phyloP scores from a whole-genome alignment of 106 monocot genomes.

The Chionographis japonica region DNA sequence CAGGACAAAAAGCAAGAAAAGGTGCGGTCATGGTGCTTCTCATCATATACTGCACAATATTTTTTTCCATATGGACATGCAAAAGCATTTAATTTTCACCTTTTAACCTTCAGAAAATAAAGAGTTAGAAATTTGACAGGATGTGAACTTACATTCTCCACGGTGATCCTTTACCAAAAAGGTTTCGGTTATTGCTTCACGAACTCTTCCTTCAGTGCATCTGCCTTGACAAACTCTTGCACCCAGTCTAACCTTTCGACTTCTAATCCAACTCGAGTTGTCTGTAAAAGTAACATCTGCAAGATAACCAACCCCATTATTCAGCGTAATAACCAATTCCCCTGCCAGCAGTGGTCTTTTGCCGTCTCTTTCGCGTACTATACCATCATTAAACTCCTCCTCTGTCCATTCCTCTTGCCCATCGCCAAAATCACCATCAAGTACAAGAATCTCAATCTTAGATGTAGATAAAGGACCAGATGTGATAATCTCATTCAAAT shows the following conservation, averaged over 20 bases:
- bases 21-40: too few species aligned
- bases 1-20: too few species aligned
- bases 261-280: constrained; percentile 18
- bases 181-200: constrained; percentile 20
- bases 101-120: too few species aligned
- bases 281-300: constrained; percentile 4
- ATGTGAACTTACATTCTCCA: constrained; percentile 16
- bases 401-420: constrained; percentile 5
- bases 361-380: background rate
- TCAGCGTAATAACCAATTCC: constrained; percentile 1
- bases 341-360: constrained; percentile 6
- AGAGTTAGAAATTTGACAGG: too few species aligned
- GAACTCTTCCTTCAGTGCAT: constrained; percentile 5
- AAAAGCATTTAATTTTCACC: too few species aligned
- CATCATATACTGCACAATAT: too few species aligned
- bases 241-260: constrained; percentile 17
- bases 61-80: too few species aligned
- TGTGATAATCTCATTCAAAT: background rate
- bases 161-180: constrained; percentile 20
- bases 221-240: background rate
- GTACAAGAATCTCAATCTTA: constrained; percentile 18
- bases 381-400: constrained; percentile 1
- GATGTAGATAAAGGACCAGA: constrained; percentile 2
- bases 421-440: constrained; percentile 19
- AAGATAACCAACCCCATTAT: constrained; percentile 9